These are phyloP conservation scores for Collybiopsis confluens DNA, from an alignment of 768 basidiomycete species.

Conservation along the genomic window DNA sequence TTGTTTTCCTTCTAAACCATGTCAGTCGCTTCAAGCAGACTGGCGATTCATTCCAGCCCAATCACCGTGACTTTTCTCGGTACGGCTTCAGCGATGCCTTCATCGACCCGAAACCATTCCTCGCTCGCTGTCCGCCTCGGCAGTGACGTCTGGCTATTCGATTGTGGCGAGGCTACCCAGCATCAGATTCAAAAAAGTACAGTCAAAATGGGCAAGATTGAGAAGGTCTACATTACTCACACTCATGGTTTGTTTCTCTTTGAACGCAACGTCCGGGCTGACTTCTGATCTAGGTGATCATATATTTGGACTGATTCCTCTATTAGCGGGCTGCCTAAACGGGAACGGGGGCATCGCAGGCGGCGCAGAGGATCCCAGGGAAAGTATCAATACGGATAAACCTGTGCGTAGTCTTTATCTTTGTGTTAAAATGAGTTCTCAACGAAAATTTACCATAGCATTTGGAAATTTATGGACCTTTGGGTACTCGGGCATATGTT, in stretches of 20 bases:
- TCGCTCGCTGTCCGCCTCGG: slow-evolving; percentile 62
- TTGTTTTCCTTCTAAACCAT: no score
- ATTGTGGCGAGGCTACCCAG: slow-evolving; percentile 84
- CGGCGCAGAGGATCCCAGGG: slow-evolving; percentile 57
- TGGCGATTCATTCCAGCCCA: slow-evolving; percentile 14
- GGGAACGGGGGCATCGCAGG: slow-evolving; percentile 67
- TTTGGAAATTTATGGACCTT: slow-evolving; percentile 82
- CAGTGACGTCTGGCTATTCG: slow-evolving; percentile 78
- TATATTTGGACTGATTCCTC: slow-evolving; percentile 69
- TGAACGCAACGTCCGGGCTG: not conserved
- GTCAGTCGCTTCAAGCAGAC: not conserved
- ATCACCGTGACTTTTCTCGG: slow-evolving; percentile 72
- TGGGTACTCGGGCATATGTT: slow-evolving; percentile 78
- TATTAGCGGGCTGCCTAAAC: slow-evolving; percentile 67
- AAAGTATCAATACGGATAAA: slow-evolving; percentile 27
- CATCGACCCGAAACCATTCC: slow-evolving; percentile 75
- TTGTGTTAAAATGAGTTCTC: no score
- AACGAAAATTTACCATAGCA: slow-evolving; percentile 44
- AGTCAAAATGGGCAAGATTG: slow-evolving; percentile 76
- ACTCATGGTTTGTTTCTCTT: slow-evolving; percentile 60
- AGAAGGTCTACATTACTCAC: slow-evolving; percentile 86
- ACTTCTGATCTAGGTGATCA: slow-evolving; percentile 59
- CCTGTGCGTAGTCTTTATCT: slow-evolving; percentile 32
- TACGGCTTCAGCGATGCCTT: slow-evolving; percentile 79
- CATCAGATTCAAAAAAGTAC: slow-evolving; percentile 67